Evolutionary conservation across 805 yeast species (phyloP).

Genomic region (Ogataea glucozyma): DNA sequence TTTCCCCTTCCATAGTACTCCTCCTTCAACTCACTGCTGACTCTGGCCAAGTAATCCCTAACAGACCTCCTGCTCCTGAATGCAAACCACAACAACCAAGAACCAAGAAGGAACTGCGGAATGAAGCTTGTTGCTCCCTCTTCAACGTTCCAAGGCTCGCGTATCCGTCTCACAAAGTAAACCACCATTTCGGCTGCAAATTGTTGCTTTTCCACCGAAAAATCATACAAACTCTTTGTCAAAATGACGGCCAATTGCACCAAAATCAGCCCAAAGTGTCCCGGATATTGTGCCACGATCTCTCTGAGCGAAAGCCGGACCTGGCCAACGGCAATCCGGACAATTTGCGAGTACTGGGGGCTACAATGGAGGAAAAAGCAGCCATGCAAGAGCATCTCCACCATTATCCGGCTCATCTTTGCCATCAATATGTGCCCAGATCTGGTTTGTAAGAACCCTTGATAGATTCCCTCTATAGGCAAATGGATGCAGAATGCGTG

Average conservation of each 20-base stretch:
- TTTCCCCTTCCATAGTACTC: constrained; percentile 30
- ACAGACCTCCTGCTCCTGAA: constrained; percentile 3
- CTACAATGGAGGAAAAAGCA: neutral
- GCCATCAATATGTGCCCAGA: neutral
- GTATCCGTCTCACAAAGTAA: too few species aligned
- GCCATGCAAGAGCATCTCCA: neutral
- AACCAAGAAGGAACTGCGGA: constrained; percentile 5
- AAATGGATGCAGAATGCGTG: constrained; percentile 7
- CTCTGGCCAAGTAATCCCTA: constrained; percentile 8
- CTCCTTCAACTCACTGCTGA: constrained; percentile 26
- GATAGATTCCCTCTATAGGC: constrained; percentile 5
- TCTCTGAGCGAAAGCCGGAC: neutral
- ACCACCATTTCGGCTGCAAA: too few species aligned
- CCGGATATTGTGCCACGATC: neutral
- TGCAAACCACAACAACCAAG: constrained; percentile 17
- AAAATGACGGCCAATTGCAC: too few species aligned
- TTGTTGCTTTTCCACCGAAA: too few species aligned
- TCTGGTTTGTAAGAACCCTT: neutral
- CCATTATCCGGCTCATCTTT: neutral
- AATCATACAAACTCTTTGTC: too few species aligned
- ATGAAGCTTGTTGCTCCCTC: too few species aligned
- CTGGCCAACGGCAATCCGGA: neutral
- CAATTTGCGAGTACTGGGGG: neutral
- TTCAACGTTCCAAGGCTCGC: too few species aligned
- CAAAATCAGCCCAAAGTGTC: neutral